Evolutionary conservation across 2,329 filamentous ascomycete genomes (phyloP), one percentile per base, ranked within the genome.

Genomic region (Hymenoscyphus infarciens): DNA sequence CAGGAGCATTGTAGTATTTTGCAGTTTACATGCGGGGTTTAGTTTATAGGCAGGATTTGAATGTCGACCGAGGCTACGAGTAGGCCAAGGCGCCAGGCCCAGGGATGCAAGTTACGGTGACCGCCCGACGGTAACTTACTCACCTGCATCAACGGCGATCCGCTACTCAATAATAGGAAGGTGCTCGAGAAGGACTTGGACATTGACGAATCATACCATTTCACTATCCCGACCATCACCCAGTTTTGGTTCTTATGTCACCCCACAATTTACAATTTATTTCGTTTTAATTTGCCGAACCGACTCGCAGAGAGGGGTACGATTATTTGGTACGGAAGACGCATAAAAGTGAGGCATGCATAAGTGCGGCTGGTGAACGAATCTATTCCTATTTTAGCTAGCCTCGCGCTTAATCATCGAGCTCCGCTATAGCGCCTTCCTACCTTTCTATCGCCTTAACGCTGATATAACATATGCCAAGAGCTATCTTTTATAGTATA

Each of bases 41-140:
- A 15, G n/a, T 6, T 19, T 25, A 10, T 19, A 19, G n/a, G 19
- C 42, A 45, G n/a, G 3, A 3, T n/a, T 45, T 19, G 8, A 19
- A 19, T 22, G 5, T 8, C n/a, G n/a, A 22, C n/a, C n/a, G n/a
- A 22, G 42, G 42, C 42, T n/a, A 25, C n/a, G n/a, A n/a, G n/a
- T n/a, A n/a, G 10, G 42, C n/a, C 19, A 2, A 22, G 42, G 42
- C 13, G 33, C 33, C 33, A 49, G 42, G 42, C 10, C 33, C 33
- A 49, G 42, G 42, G n/a, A 49, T 49, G 42, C 42, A 49, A 49
- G 42, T 49, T 49, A 49, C 42, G 42, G 42, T 19, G 42, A 19
- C 42, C 39, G n/a, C n/a, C n/a, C n/a, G n/a, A 49, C 10, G n/a
- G 42, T 49, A 25, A n/a, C n/a, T n/a, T n/a, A n/a, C n/a, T 7